Conservation (phyloP, 2,329 filamentous ascomycete genomes). For the Aspergillus pseudoviridinutans region DNA sequence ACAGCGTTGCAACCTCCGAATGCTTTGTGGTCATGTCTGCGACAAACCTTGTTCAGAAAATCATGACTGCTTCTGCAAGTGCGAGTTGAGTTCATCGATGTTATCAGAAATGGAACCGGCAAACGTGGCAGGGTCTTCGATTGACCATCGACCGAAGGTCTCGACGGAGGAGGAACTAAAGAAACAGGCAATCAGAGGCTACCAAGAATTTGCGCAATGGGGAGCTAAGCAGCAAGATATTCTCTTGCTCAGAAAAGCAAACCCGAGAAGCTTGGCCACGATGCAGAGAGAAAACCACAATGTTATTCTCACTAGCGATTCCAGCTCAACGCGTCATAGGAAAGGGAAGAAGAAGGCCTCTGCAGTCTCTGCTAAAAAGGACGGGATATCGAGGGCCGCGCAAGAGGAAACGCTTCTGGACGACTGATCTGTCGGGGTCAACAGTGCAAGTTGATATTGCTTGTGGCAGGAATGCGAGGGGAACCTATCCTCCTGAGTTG, state of each 20-base stretch:
- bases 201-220: conserved; percentile 28
- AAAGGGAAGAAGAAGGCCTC: not conserved
- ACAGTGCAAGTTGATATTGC: not conserved
- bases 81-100: conserved; percentile 4
- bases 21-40: conserved; percentile 41
- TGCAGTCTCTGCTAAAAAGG: not conserved
- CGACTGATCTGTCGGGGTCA: not conserved
- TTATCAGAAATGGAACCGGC: not conserved
- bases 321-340: not conserved
- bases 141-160: not conserved
- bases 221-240: conserved; percentile 27
- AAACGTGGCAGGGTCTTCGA: not conserved
- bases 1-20: conserved; percentile 26
- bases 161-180: conserved; percentile 1
- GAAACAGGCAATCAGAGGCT: conserved; percentile 12
- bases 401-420: not conserved
- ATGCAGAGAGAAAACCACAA: not conserved
- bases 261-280: not conserved
- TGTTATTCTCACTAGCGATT: not conserved
- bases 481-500: not conserved
- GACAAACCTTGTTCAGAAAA: conserved; percentile 24
- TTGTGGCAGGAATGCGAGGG: not conserved
- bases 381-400: not conserved
- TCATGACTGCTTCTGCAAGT: conserved; percentile 30
- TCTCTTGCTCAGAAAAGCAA: conserved; percentile 14